Evolutionary conservation across 116 monocot genomes (phyloP), one percentile per base, ranked within the genome.

Genomic region (Zostera marina): DNA sequence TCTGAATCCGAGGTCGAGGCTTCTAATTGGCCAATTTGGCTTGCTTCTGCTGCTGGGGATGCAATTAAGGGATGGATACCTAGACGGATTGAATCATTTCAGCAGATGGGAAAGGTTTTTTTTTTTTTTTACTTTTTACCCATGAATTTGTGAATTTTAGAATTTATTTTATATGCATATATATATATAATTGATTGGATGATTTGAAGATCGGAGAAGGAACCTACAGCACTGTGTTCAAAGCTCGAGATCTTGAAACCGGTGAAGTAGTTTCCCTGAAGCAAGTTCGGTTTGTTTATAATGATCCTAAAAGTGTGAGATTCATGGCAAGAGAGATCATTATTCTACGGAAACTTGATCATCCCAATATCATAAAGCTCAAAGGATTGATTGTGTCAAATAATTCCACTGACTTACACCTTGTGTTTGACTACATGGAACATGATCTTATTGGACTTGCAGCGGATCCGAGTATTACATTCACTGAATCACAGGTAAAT

Each of bases 401-500:
- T 47, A 58, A 76, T 68, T 92, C 92, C 10, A 59, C 66, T 58
- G 83, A 73, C 60, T 71, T 92, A 23, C 87, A 87, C 65, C 92
- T 92, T 48, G 79, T 87, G 17, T 92, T 87, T 56, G 87, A 87
- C 46, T 92, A 92, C 56, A 92, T 92, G 92, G 92, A 92, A 42
- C 87, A 92, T 66, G 92, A 92, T 69, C 86, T 92, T 63, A 70
- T 79, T 65, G 92, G 92, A 66, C 80, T 87, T 58, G 69, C 65
- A 15, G 72, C 83, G 15, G 70, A 65, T 43, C 87, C 87, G 14
- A 79, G 77, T 49, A 70, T 76, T 63, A 83, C 83, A 73, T 84
- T 92, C 59, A 81, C 74, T 9, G 87, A 83, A 63, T 70, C 87
- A 64, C 92, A 92, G 87, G 92, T 87, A 20, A 12, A 47, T 44